Evolutionary conservation across 23 red algal genomes (phyloP).

Genomic region (Gracilaria domingensis): DNA sequence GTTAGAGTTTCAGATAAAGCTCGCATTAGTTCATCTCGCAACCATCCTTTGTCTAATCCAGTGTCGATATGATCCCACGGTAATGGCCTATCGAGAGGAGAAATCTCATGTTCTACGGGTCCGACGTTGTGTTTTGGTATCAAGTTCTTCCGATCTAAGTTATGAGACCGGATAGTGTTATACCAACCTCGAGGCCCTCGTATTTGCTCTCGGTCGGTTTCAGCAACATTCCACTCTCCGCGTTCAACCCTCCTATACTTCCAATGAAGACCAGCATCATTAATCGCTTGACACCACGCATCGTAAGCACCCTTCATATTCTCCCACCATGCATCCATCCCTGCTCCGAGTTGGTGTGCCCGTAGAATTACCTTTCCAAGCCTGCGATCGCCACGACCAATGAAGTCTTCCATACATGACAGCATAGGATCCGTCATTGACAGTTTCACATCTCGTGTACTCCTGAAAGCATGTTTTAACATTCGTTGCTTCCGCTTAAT

Average conservation of each 20-base stretch:
- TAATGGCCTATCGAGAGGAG: conserved; percentile 70
- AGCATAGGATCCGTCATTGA: conserved; percentile 62
- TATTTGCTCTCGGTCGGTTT: conserved; percentile 59
- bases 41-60: conserved; percentile 81
- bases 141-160: conserved; percentile 66
- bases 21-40: conserved; percentile 84
- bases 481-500: conserved; percentile 72
- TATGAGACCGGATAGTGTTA: conserved; percentile 14
- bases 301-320: conserved; percentile 65
- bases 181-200: conserved; percentile 80
- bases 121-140: not conserved
- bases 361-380: conserved; percentile 55
- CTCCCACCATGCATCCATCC: conserved; percentile 84
- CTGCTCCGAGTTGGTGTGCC: conserved; percentile 72
- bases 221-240: conserved; percentile 73
- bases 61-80: conserved; percentile 87
- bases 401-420: conserved; percentile 80
- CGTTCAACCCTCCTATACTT: conserved; percentile 66
- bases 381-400: too few species aligned
- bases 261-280: conserved; percentile 59
- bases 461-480: conserved; percentile 61
- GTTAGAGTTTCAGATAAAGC: conserved; percentile 70
- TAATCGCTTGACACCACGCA: conserved; percentile 75
- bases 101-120: not conserved
- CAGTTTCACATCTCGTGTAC: conserved; percentile 52